Base-by-base conservation (phyloP, 1,284 basidiomycete species). In the Megacollybia platyphylla region DNA sequence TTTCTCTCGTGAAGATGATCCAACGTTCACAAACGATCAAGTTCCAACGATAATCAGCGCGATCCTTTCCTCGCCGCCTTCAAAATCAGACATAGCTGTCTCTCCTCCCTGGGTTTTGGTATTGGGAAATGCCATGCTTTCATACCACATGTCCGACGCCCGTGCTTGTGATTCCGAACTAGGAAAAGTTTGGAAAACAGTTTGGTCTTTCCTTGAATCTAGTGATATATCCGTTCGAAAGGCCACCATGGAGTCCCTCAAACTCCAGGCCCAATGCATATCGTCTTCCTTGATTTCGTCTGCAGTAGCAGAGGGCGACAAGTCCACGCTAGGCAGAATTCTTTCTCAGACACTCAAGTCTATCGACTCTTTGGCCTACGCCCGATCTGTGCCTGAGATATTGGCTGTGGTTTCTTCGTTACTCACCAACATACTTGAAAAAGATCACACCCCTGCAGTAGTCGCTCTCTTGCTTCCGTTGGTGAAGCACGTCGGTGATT, bases 171-270 rank as follows among this genome's bases (percentile, higher is more conserved):
- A 70, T 4, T 52, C 54, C 5, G 73, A 84, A 54, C 58, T 89
- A 1, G 60, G 61, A 32, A 76, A 73, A 52, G 79, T 83, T 1
- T 92, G 88, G 84, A 85, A 77, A 56, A 68, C 73, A 2, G 60
- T 83, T 2, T 92, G 88, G 82, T 63, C 67, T 36, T 82, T 79
- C 54, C 67, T 91, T 43, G 83, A 86, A 47, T 77, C 79, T 6
- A 60, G 57, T 15, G 74, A 84, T 44, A 48, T 57, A 3, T 50
- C 63, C 5, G 73, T 73, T 5, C 69, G 82, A 37, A 77, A 76
- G 46, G 74, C 84, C 9, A 72, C 79, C 9, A 76, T 76, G 20
- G 70, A 70, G 44, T 72, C 85, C 2, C 68, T 88, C 4, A 73
- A 72, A 37, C 62, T 74, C 10, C 58, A 89, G 6, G 64, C 78